Base-by-base conservation (phyloP, 176 grass and related monocot genomes). In the Lolium perenne region DNA sequence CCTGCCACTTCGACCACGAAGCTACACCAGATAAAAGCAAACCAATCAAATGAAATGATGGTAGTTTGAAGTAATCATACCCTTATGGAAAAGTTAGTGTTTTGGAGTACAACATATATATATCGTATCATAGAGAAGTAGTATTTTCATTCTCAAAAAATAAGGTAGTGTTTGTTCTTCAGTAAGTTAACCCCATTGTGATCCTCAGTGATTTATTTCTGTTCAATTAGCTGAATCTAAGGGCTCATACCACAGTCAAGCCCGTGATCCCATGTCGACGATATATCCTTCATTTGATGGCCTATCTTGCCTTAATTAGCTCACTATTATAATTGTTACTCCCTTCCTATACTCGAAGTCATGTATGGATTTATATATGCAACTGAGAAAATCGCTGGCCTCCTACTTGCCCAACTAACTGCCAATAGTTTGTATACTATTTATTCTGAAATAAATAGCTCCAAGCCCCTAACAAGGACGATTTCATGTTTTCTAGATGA, bases 1-100 rank as follows among this genome's bases (percentile, higher is more conserved):
- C 79, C 96, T 92, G 51, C 96, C 96, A 86, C 96, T 95, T 92
- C 96, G 85, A 89, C 91, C 96, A 79, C 91, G 96, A 67, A 98
- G 90, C 96, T 98, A 90, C n/a, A 83, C 54, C 56, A 85, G 46
- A 84, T 61, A 92, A 82, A 77, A 67, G 23, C n/a, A 86, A 92
- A 83, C 41, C 14, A 72, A 76, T 80, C 71, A 83, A 83, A 51
- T 75, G 22, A 21, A 53, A 75, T 75, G 46, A 25, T 76, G 38
- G 8, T 59, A 86, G 38, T 71, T 71, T 78, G 17, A 45, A 49
- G 22, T 38, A 67, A 68, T 57, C 58, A 85, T 32, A 48, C 14
- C 15, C 54, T 38, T 13, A 47, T 32, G 23, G 9, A 43, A 26
- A 47, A 83, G 25, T 80, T 48, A 17, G 32, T 47, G 68, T 62